phyloP scores from a whole-genome alignment of 1,139 yeast genomes.

The Candida gigantensis region DNA sequence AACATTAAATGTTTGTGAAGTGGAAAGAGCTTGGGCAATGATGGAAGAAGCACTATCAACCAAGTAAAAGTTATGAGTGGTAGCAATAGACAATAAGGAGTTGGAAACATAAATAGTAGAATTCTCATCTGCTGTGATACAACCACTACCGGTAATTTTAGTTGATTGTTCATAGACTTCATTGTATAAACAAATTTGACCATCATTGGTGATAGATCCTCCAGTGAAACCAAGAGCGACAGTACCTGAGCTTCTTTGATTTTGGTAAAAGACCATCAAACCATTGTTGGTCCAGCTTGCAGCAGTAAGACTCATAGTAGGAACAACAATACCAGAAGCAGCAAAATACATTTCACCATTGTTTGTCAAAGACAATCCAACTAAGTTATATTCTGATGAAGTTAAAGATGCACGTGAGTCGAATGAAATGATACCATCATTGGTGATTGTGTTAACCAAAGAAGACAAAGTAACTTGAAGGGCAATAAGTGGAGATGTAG shows the following conservation, averaged over 20 bases:
- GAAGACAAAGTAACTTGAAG: constrained; percentile 1
- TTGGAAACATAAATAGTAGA: constrained; percentile 24
- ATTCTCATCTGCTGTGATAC: constrained; percentile 25
- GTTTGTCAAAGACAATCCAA: constrained; percentile 21
- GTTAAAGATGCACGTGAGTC: constrained; percentile 16
- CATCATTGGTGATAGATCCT: constrained; percentile 24
- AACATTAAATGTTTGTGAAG: constrained; percentile 25
- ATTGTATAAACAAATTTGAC: constrained; percentile 28
- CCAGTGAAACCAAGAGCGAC: constrained; percentile 15
- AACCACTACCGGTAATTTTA: constrained; percentile 29
- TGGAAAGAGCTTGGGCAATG: constrained; percentile 21
- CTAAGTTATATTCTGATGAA: constrained; percentile 21
- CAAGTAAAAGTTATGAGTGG: constrained; percentile 26
- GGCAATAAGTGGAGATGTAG: neutral
- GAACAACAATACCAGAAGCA: constrained; percentile 21
- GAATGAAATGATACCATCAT: constrained; percentile 14
- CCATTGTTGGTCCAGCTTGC: constrained; percentile 28
- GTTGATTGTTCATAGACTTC: constrained; percentile 23
- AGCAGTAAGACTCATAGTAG: constrained; percentile 18
- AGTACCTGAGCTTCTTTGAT: constrained; percentile 16
- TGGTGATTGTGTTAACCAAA: constrained; percentile 13
- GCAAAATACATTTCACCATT: constrained; percentile 28
- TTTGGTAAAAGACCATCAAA: constrained; percentile 21
- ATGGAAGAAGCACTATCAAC: constrained; percentile 20
- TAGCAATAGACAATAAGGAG: constrained; percentile 17